Percentiles rank a stretch among this genome's conserved stretches.
These are phyloP conservation scores for Geranium incanum DNA, from an alignment of 441 rosid species.

Conservation along the genomic window DNA sequence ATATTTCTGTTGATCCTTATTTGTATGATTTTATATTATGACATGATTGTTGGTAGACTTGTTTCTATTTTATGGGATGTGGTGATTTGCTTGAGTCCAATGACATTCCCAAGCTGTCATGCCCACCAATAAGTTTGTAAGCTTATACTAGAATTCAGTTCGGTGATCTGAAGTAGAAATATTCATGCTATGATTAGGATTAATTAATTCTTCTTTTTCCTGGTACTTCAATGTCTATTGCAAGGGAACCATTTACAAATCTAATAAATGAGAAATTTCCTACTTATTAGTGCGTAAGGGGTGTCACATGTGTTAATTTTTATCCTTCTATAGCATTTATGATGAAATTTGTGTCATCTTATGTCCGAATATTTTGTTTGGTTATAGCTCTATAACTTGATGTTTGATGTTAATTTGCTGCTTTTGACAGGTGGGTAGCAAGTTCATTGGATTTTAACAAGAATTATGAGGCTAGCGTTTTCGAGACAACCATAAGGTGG, in stretches of 20 bases:
- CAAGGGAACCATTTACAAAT: background rate
- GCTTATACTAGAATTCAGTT: background rate
- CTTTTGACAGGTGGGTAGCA: conserved; percentile 82
- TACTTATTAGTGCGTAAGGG: background rate
- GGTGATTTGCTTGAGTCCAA: background rate
- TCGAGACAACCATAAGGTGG: conserved; percentile 99
- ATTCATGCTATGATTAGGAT: background rate
- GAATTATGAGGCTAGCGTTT: conserved; percentile 87
- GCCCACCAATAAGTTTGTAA: background rate
- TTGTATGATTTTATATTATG: background rate
- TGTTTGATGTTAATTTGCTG: conserved; percentile 5
- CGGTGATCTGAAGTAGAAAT: background rate
- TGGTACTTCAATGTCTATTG: background rate
- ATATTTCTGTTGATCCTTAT: background rate
- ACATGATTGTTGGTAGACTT: background rate
- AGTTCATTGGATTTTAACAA: conserved; percentile 82
- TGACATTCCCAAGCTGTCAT: background rate
- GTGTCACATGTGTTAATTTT: background rate
- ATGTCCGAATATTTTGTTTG: background rate
- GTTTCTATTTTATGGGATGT: background rate
- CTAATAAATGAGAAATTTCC: conserved; percentile 2
- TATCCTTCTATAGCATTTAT: no score
- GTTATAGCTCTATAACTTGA: background rate
- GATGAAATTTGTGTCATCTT: no score
- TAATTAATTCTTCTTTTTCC: background rate